A percentile compares a stretch with the other conserved stretches of the same genome.
phyloP scores from a whole-genome alignment of 2,329 filamentous ascomycete species.

The Clonostachys rosea region DNA sequence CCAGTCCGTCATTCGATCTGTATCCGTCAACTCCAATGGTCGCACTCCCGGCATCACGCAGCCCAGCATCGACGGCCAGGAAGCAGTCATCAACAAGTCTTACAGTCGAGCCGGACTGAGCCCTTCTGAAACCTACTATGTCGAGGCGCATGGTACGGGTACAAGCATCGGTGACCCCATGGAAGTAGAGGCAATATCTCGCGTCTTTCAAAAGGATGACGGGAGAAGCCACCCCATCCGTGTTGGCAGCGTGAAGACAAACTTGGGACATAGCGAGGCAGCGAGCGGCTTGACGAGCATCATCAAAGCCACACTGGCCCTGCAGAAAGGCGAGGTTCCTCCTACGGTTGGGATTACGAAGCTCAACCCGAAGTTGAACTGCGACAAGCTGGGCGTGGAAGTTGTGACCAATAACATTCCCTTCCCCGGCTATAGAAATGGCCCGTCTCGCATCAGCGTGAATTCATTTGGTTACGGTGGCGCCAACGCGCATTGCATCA shows the following conservation, averaged over 20 bases:
- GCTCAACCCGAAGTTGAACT: slow-evolving; percentile 13
- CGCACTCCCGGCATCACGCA: slow-evolving; percentile 43
- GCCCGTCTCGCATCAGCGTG: slow-evolving; percentile 1
- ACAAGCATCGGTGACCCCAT: slow-evolving; percentile 19
- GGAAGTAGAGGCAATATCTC: slow-evolving; percentile 22
- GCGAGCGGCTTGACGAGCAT: slow-evolving; percentile 17
- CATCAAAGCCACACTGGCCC: slow-evolving; percentile 15
- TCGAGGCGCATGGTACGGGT: slow-evolving; percentile 22
- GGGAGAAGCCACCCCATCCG: slow-evolving; percentile 26
- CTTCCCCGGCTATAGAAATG: slow-evolving; percentile 2
- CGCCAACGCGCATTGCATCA: slow-evolving; percentile 34
- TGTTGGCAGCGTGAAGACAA: slow-evolving; percentile 22
- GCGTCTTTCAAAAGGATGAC: slow-evolving; percentile 13
- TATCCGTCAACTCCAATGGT: slow-evolving; percentile 45
- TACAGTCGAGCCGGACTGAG: slow-evolving; percentile 10
- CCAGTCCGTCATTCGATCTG: slow-evolving; percentile 40
- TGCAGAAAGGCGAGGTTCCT: slow-evolving; percentile 17
- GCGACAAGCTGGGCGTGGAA: background rate
- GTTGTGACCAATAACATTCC: slow-evolving; percentile 6
- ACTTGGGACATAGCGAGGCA: slow-evolving; percentile 17
- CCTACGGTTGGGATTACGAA: slow-evolving; percentile 14
- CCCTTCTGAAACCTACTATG: slow-evolving; percentile 16
- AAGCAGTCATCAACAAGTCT: slow-evolving; percentile 20
- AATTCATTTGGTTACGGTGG: slow-evolving; percentile 35
- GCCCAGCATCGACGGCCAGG: slow-evolving; percentile 38